Base-by-base conservation (phyloP, 176 grass and related monocot genomes). In the Hsuehochloa calcarea region DNA sequence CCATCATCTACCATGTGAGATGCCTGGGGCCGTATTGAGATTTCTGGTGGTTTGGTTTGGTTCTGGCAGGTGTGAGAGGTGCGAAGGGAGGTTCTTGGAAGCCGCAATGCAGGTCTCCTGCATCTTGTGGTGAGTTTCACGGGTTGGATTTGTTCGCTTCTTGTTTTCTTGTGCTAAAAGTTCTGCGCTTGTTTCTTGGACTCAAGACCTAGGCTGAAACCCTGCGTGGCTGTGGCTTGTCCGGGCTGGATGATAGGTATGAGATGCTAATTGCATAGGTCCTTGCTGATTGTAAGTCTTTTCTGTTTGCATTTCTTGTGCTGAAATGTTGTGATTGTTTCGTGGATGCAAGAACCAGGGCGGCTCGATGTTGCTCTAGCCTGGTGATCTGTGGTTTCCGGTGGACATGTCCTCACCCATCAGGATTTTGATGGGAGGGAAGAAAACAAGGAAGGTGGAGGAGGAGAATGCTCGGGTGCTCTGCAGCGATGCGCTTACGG, bases 401-500 rank as follows among this genome's bases (percentile, higher is more conserved):
- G 7, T 72, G 59, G 72, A 26, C 43, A 45, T 70, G 52, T 31
- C 70, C 38, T 59, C 19, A 34, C 34, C 69, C 52, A 55, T 52
- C 17, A 1, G n/a, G 76, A 1, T 31, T 72, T 10, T 4, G 43
- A 80, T 87, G 80, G 84, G 25, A 65, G 65, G 15, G 50, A 87
- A 80, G 69, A 91, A 80, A 15, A 19, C 62, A 15, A 91, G 62
- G 45, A 22, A 26, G 2, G 39, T 19, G 14, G 89, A 74, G 49
- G 89, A 74, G 49, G 75, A 69, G 54, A 60, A 73, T 63, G 75
- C 51, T 34, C 35, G 34, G 69, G 29, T 46, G 23, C 72, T 91
- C 46, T 91, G 85, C 40, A 79, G 82, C 0, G 89, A 91, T 10
- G 85, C 75, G 14, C 89, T 91, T 20, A 84, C 89, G 0, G 89